Evolutionary conservation across 345 rosid genomes (phyloP), one percentile per base, ranked within the genome.

Genomic region (Pistacia vera): DNA sequence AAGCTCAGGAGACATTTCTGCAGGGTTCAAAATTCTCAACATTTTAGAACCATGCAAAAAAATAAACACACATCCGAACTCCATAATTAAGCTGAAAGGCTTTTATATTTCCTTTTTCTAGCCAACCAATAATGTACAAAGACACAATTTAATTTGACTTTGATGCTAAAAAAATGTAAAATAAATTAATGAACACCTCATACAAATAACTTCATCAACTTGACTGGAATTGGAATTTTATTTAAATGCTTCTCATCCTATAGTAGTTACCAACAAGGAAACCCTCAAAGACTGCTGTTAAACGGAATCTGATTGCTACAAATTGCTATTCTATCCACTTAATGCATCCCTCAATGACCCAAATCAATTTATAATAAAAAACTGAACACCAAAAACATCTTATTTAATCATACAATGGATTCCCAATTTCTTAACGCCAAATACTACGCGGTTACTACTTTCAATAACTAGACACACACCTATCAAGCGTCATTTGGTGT

Each of bases 1-100:
- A 73, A 84, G 22, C 67, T 96, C 98, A 28, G 92, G 65, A 65
- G 89, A 78, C 86, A 92, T 83, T 79, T 85, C 99, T 96, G 97
- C 89, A 87, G 46, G 66, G 22, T 41, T 49, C 65, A 74, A 36
- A 81, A 58, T 48, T 6, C n/a, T 8, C n/a, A 73, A 56, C 11
- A 22, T 14, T 77, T 20, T 28, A 64, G 61, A 64, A 75, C 54
- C 54, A 52, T 7, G 20, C 49, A 51, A 51, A 63, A 0, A 36
- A 22, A 38, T 13, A 22, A 30, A 59, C 36, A 10, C 36, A 4
- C 1, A 59, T 36, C n/a, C 28, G 18, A 11, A 71, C n/a, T 38
- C 52, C 13, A 8, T 17, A 58, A 70, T 4, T 12, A 22, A 66
- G 28, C 38, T 55, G 11, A 75, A 36, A 25, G 16, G 5, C 33